phyloP scores from a whole-genome alignment of 768 basidiomycete genomes.

The Omphalotus guepiniiformis region DNA sequence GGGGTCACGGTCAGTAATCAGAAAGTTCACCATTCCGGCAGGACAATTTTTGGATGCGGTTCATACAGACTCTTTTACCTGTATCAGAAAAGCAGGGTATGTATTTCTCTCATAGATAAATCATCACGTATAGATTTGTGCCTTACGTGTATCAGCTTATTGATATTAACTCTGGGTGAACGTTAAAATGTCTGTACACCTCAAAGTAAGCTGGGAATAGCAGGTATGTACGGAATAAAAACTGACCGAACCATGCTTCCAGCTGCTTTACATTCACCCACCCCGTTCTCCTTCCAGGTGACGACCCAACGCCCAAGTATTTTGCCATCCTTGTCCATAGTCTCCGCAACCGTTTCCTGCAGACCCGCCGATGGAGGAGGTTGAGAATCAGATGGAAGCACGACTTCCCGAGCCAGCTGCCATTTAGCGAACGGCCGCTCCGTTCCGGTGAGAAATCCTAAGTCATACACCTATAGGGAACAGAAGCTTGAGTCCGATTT shows the following conservation, averaged over 20 bases:
- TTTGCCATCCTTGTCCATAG: conserved; percentile 50
- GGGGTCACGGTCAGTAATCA: too few species aligned
- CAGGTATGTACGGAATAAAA: not conserved
- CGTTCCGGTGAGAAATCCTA: conserved; percentile 64
- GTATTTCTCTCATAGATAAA: too few species aligned
- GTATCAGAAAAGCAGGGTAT: too few species aligned
- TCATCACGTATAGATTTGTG: not conserved
- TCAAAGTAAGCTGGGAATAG: conserved; percentile 1
- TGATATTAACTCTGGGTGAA: conserved; percentile 45
- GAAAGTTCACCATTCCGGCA: too few species aligned
- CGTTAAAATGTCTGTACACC: conserved; percentile 37
- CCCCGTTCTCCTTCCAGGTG: conserved; percentile 63
- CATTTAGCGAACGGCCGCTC: conserved; percentile 73
- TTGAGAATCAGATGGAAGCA: conserved; percentile 31
- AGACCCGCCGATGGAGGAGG: conserved; percentile 37
- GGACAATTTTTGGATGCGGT: too few species aligned
- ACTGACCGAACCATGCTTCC: conserved; percentile 67
- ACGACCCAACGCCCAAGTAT: conserved; percentile 78
- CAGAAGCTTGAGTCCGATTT: not conserved
- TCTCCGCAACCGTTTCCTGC: conserved; percentile 83
- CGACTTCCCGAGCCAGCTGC: conserved; percentile 61
- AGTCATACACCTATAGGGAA: conserved; percentile 55
- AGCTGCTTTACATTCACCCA: conserved; percentile 56
- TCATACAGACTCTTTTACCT: too few species aligned
- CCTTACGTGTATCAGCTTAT: too few species aligned